Percentiles rank a stretch among this genome's conserved stretches.
phyloP scores from a whole-genome alignment of 257 asterid genomes.

The Gynochthodes officinalis region DNA sequence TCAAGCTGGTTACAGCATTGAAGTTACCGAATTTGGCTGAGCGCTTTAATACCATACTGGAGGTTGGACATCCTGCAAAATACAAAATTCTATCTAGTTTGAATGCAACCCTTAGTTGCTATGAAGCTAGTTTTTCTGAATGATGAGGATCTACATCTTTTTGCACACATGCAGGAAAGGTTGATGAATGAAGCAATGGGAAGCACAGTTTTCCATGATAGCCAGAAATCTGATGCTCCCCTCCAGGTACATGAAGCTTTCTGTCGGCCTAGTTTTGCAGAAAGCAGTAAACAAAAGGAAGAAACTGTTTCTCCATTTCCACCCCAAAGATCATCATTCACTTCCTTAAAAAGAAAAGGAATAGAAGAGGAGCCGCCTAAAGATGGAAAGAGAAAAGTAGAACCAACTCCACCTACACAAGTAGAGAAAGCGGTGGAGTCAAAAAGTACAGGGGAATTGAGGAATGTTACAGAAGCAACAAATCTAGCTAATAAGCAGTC shows the following conservation, averaged over 20 bases:
- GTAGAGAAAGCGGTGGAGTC: conserved; percentile 33
- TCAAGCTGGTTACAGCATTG: conserved; percentile 84
- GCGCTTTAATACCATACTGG: conserved; percentile 78
- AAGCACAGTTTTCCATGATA: conserved; percentile 25
- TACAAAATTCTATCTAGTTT: neutral
- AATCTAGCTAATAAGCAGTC: conserved; percentile 4
- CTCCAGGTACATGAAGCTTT: conserved; percentile 28
- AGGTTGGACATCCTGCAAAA: conserved; percentile 40
- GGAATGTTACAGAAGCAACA: conserved; percentile 15
- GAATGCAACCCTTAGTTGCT: neutral
- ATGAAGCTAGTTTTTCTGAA: conserved; percentile 1
- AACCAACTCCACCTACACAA: conserved; percentile 27
- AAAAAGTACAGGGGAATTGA: conserved; percentile 32
- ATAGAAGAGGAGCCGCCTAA: conserved; percentile 34
- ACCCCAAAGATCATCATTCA: conserved; percentile 26
- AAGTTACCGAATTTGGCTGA: conserved; percentile 94
- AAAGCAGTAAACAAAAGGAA: conserved; percentile 35
- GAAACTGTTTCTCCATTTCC: conserved; percentile 32
- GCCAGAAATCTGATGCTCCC: conserved; percentile 22
- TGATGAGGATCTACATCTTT: neutral
- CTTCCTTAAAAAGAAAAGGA: conserved; percentile 29
- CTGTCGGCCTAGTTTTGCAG: conserved; percentile 31
- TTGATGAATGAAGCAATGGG: conserved; percentile 43
- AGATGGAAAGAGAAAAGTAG: conserved; percentile 30
- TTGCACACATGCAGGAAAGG: conserved; percentile 52